These are phyloP conservation scores for Podaxis sp. DNA, from an alignment of 768 basidiomycete species.

Conservation along the genomic window DNA sequence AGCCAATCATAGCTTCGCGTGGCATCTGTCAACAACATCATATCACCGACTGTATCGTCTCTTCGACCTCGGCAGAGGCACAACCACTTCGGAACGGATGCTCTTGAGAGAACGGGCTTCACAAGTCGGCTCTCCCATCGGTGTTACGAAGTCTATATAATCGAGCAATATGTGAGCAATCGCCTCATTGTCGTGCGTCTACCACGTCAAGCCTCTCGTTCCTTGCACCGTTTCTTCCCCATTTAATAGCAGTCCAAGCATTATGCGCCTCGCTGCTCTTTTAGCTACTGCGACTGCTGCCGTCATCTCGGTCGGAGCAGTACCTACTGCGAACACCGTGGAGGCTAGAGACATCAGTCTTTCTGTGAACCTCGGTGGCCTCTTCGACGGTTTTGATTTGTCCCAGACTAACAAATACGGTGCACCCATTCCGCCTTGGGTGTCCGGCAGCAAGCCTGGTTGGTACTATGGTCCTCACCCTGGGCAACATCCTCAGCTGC, in stretches of 20 bases:
- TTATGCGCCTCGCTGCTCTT: slow-evolving; percentile 8
- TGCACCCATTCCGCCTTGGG: slow-evolving; percentile 35
- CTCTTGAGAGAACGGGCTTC: neutral
- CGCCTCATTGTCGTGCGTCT: neutral
- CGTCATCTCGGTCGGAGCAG: slow-evolving; percentile 2
- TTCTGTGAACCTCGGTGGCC: slow-evolving; percentile 3
- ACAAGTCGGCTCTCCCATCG: neutral
- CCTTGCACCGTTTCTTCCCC: neutral
- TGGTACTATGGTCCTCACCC: slow-evolving; percentile 39
- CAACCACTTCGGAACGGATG: neutral
- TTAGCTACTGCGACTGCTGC: slow-evolving; percentile 2
- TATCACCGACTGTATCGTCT: slow-evolving; percentile 7
- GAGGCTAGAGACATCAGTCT: slow-evolving; percentile 7
- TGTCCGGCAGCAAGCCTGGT: slow-evolving; percentile 28
- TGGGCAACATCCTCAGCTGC: slow-evolving; percentile 21
- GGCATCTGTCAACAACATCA: slow-evolving; percentile 10
- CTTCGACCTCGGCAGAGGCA: slow-evolving; percentile 7
- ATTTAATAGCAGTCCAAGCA: neutral
- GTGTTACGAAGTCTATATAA: slow-evolving; percentile 4
- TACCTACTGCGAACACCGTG: neutral
- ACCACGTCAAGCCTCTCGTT: slow-evolving; percentile 7
- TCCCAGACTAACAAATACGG: slow-evolving; percentile 29
- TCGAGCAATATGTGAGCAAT: neutral
- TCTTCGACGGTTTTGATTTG: slow-evolving; percentile 9
- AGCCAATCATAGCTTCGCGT: slow-evolving; percentile 1